Evolutionary conservation across 2,329 filamentous ascomycete genomes (phyloP).

Genomic region (Cladosporium sp.): DNA sequence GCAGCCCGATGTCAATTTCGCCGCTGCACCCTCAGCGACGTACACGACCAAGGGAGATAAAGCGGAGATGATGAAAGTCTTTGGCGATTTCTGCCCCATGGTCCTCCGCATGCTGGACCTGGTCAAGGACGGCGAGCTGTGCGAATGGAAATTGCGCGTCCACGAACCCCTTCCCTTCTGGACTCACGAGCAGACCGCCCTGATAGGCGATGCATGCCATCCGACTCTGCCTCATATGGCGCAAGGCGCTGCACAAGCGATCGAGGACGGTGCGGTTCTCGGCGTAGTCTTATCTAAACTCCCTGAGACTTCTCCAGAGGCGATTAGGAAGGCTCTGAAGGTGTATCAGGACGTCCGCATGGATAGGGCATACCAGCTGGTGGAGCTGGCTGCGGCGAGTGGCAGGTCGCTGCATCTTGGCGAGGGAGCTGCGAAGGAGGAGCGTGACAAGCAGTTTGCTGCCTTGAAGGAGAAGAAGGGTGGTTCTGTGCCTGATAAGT

Average conservation of each 20-base stretch:
- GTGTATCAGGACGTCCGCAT: constrained; percentile 55
- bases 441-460: constrained; percentile 53
- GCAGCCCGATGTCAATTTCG: constrained; percentile 57
- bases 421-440: constrained; percentile 54
- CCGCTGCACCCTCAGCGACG: constrained; percentile 53
- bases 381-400: constrained; percentile 52
- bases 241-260: constrained; percentile 61
- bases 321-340: constrained; percentile 49
- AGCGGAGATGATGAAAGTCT: constrained; percentile 56
- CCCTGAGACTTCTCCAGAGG: constrained; percentile 42
- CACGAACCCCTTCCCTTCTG: constrained; percentile 60
- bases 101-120: constrained; percentile 57
- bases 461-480: constrained; percentile 38
- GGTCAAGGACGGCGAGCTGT: constrained; percentile 60
- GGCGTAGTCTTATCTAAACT: constrained; percentile 47
- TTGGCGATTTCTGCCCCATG: constrained; percentile 56
- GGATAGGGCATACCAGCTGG: constrained; percentile 52
- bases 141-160: constrained; percentile 61
- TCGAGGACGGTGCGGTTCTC: constrained; percentile 59
- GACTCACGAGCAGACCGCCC: constrained; percentile 49
- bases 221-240: constrained; percentile 60
- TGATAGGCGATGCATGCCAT: constrained; percentile 59
- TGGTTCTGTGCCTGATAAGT: constrained; percentile 45
- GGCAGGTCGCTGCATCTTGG: constrained; percentile 53
- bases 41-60: constrained; percentile 62